Evolutionary conservation across 192 early-diverging fungal species (phyloP), one percentile per base, ranked within the genome.

Genomic region (Rhizoclosmatium sp.): DNA sequence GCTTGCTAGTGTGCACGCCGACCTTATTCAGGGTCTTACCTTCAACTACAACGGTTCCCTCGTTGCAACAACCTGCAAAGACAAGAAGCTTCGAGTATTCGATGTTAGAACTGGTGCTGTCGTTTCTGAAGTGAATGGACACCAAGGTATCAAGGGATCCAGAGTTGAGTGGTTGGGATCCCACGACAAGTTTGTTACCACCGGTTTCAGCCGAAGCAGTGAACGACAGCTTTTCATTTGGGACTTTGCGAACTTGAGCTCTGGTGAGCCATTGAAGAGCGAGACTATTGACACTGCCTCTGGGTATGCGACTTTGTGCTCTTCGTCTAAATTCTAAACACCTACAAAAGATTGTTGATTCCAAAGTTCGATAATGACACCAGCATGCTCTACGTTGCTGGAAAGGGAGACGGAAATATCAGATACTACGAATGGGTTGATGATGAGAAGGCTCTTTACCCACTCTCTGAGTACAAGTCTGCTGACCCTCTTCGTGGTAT

Each of bases 351-450:
- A 64, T 91, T 98, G 77, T 83, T 99, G 41, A 99, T 99, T 92
- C 98, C 98, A 40, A 93, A 94, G 90, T 99, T 93, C 84, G 98
- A 99, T 84, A 74, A 79, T 31, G 93, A 97, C 83, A 96, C 93
- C 21, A 92, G 88, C 71, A 93, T 99, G 88, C 88, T 99, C 65
- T 47, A 65, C 2, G 47, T 81, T 81, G 78, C 47, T 39, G 70
- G 49, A 78, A 81, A 86, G 79, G 94, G 98, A 78, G 98, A 99
- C 86, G 98, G 96, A 51, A 99, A 96, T 85, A 98, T 99, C 82
- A 93, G 97, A 44, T 99, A 99, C 89, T 99, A 94, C 82, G 98
- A 99, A 88, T 98, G 93, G 82, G 94, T 93, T 70, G 95, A 98
- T 80, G 97, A 99, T 78, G 95, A 95, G 62, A 85, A 85, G 71